A percentile compares a stretch with the other conserved stretches of the same genome.
These are phyloP conservation scores for Pestalotiopsis sp. DNA, from an alignment of 2,329 filamentous ascomycete genomes.

Conservation along the genomic window DNA sequence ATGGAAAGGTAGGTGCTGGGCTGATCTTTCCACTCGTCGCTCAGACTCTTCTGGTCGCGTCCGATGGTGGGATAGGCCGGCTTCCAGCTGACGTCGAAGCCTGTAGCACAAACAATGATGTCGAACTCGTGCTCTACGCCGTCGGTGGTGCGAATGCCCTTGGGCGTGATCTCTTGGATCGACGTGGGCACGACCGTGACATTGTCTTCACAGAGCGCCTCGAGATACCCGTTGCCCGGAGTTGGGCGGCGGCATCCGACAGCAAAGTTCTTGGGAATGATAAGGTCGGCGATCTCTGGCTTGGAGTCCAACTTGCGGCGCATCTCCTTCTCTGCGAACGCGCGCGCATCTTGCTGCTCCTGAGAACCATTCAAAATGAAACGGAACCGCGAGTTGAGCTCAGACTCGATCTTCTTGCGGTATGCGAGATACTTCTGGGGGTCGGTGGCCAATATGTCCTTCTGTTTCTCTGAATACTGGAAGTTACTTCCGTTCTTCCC, in stretches of 20 bases:
- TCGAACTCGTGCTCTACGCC: conserved; percentile 5
- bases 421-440: conserved; percentile 56
- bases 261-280: conserved; percentile 3
- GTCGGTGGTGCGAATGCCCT: neutral
- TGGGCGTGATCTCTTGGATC: neutral
- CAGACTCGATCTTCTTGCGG: conserved; percentile 49
- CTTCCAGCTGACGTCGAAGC: conserved; percentile 6
- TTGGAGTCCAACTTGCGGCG: conserved; percentile 39
- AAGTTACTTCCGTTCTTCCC: conserved; percentile 49
- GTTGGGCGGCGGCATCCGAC: conserved; percentile 2
- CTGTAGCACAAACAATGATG: conserved; percentile 3
- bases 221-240: conserved; percentile 5
- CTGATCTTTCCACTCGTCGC: conserved; percentile 21
- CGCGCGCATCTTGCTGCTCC: conserved; percentile 43
- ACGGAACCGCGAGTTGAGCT: conserved; percentile 54
- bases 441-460: conserved; percentile 50
- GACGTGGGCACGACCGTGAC: neutral
- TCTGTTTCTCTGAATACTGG: conserved; percentile 47
- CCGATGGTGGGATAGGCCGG: conserved; percentile 25
- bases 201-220: neutral
- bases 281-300: conserved; percentile 40
- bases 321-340: conserved; percentile 36
- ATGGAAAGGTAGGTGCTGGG: conserved; percentile 17
- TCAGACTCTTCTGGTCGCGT: conserved; percentile 19
- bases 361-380: conserved; percentile 52